phyloP scores from a whole-genome alignment of 139 green algal genomes.

The Chlorella sp. region DNA sequence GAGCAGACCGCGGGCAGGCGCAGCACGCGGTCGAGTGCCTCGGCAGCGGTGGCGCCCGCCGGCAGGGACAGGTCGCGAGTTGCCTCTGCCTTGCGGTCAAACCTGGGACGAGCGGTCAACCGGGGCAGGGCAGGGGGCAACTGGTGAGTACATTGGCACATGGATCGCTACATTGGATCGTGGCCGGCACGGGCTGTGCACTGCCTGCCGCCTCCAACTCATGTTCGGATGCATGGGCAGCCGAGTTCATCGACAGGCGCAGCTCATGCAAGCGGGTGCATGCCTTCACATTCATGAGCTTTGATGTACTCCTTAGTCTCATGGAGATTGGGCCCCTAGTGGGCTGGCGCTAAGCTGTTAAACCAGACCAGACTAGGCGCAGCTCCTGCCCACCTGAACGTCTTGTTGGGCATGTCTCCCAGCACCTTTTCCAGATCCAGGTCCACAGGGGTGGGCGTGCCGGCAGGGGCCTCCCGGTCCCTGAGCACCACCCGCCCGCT shows the following conservation, averaged over 20 bases:
- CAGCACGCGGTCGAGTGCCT: conserved; percentile 85
- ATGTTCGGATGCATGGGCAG: conserved; percentile 47
- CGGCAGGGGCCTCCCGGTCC: conserved; percentile 70
- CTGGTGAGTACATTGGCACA: too few species aligned
- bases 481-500: conserved; percentile 85
- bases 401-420: conserved; percentile 98
- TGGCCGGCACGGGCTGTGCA: too few species aligned
- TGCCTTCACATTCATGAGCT: too few species aligned
- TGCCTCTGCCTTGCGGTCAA: conserved; percentile 22
- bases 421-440: conserved; percentile 97
- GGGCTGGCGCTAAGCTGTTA: too few species aligned
- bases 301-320: background rate
- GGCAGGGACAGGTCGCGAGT: conserved; percentile 62
- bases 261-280: too few species aligned
- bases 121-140: conserved; percentile 42
- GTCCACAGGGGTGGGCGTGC: conserved; percentile 81
- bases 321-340: too few species aligned
- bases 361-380: too few species aligned
- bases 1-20: conserved; percentile 90
- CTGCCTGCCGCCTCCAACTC: too few species aligned
- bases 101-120: background rate
- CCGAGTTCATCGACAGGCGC: too few species aligned
- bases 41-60: conserved; percentile 41
- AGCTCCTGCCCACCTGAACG: conserved; percentile 75
- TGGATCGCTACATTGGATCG: too few species aligned